Evolutionary conservation across 2,329 filamentous ascomycete species (phyloP), one percentile per base, ranked within the genome.

Genomic region (Xylaria polymorpha): DNA sequence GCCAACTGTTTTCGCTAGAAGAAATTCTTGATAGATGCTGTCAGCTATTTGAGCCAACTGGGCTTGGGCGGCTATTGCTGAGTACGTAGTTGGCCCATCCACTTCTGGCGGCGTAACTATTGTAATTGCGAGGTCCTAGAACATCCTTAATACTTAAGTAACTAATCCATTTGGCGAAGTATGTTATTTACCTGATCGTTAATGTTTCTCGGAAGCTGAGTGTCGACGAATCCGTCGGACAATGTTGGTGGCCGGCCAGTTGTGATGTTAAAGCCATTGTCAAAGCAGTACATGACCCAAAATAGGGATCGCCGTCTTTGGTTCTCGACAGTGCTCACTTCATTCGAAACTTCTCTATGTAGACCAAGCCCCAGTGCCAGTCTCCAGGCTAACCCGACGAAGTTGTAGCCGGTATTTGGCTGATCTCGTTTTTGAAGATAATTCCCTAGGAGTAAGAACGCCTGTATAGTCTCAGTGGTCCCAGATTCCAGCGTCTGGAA

Each of bases 251-350:
- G 59, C 8, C 59, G 46, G 46, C 59, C 59, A 2, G 61, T 64
- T 18, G 61, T 64, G n/a, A 64, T 64, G 39, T 56, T 64, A 25
- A 64, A 64, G 14, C 61, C 61, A 29, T 64, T 64, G 14, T 64
- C 61, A 39, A 64, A 64, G 37, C 61, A 64, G 9, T 56, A 48
- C 18, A 56, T 64, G 29, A 56, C 50, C 61, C 61, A 64, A 14
- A 64, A 64, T 8, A 64, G 29, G 12, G 61, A 48, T 15, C 51
- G 41, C 25, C 51, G 61, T n/a, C 41, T 56, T 50, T 64, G 51
- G 22, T 64, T 35, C 12, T 64, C 39, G 10, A 64, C 35, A n/a
- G 61, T 64, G 29, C 57, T 53, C 1, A 29, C 35, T 18, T 29
- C 41, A 5, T 48, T 50, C 6, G 50, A 12, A 18, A 64, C 50